These are phyloP conservation scores for Gymnopus androsaceus DNA, from an alignment of 1,284 basidiomycete species.

Conservation along the genomic window DNA sequence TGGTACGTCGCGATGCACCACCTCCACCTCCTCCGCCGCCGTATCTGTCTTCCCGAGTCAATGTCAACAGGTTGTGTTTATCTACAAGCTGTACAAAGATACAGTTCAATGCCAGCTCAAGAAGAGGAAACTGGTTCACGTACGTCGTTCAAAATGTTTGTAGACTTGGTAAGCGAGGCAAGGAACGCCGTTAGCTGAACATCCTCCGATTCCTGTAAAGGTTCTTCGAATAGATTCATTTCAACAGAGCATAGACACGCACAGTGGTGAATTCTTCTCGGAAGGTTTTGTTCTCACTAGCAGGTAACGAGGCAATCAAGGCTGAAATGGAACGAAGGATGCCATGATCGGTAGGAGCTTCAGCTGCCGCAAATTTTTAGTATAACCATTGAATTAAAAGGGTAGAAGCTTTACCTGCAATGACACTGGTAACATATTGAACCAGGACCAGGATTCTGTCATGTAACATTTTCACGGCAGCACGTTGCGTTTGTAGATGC, in stretches of 20 bases:
- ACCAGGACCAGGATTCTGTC: slow-evolving; percentile 85
- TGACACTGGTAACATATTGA: slow-evolving; percentile 77
- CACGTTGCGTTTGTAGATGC: slow-evolving; percentile 87
- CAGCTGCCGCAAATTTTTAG: slow-evolving; percentile 42
- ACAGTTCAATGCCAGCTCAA: slow-evolving; percentile 10
- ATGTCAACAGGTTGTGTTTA: slow-evolving; percentile 60
- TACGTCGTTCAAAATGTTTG: slow-evolving; percentile 88
- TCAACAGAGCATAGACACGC: slow-evolving; percentile 25
- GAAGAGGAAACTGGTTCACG: slow-evolving; percentile 30
- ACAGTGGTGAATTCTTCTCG: slow-evolving; percentile 86
- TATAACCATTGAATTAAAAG: neutral
- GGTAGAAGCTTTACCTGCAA: slow-evolving; percentile 56
- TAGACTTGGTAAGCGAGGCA: slow-evolving; percentile 84
- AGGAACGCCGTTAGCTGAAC: slow-evolving; percentile 91
- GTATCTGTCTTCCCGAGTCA: slow-evolving; percentile 28
- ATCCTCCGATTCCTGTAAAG: slow-evolving; percentile 87
- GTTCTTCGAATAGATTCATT: slow-evolving; percentile 11
- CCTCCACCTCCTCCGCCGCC: slow-evolving; percentile 18
- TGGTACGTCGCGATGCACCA: slow-evolving; percentile 28
- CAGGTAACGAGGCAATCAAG: slow-evolving; percentile 83
- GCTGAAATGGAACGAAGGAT: slow-evolving; percentile 85
- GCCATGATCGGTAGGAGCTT: slow-evolving; percentile 72
- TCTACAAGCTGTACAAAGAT: slow-evolving; percentile 56
- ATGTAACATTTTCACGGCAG: slow-evolving; percentile 94
- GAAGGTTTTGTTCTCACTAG: slow-evolving; percentile 79